phyloP scores from a whole-genome alignment of 139 green algal genomes.

The Coccomyxa sp. region DNA sequence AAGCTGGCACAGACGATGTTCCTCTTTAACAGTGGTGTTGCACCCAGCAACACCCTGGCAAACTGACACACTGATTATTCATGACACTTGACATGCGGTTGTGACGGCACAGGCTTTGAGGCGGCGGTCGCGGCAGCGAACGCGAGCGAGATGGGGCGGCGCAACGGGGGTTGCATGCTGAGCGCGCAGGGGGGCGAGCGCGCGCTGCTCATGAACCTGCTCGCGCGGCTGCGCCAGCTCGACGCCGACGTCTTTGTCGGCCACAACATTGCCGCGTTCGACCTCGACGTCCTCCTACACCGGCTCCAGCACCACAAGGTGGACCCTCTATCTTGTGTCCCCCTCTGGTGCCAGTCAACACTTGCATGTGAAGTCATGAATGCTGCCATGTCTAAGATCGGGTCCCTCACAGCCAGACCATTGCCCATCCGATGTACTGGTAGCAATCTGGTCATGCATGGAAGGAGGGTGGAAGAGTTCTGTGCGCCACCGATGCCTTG shows the following conservation, averaged over 20 bases:
- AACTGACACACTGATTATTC: too few relatives aligned
- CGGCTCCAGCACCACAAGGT: constrained; percentile 90
- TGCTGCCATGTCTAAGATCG: too few relatives aligned
- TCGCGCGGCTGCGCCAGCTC: constrained; percentile 69
- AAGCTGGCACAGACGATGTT: too few relatives aligned
- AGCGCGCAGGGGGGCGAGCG: constrained; percentile 68
- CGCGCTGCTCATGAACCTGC: constrained; percentile 80
- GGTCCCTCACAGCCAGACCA: too few relatives aligned
- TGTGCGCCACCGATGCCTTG: too few relatives aligned
- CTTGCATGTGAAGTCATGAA: neutral
- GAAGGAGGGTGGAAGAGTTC: too few relatives aligned
- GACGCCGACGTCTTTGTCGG: constrained; percentile 94
- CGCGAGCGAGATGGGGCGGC: constrained; percentile 40
- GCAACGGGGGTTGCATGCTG: constrained; percentile 70
- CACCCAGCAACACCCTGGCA: too few relatives aligned
- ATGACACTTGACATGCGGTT: neutral
- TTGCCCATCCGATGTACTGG: too few relatives aligned
- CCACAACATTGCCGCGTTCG: constrained; percentile 91
- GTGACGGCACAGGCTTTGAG: constrained; percentile 70
- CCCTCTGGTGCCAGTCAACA: too few relatives aligned
- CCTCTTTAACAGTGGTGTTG: too few relatives aligned
- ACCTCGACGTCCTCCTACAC: constrained; percentile 89
- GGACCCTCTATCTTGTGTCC: neutral
- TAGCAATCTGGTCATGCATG: too few relatives aligned
- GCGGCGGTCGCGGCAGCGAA: constrained; percentile 59